Percentiles rank a stretch among this genome's conserved stretches.
Evolutionary conservation across 306 rosid species (phyloP).

Genomic region (Biancaea sappan): DNA sequence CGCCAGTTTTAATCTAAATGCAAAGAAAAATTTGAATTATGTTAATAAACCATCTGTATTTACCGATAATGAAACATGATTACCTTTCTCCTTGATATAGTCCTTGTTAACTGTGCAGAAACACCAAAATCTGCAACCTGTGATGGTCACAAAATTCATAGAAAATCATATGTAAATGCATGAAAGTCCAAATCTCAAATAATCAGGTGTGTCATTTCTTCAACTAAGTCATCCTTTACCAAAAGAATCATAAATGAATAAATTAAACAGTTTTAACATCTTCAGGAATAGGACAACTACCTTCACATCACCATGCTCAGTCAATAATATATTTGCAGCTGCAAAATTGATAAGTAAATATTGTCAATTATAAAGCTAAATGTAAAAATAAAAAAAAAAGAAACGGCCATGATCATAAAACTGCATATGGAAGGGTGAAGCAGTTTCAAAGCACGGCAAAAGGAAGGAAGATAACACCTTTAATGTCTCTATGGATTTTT

Average conservation of each 20-base stretch:
- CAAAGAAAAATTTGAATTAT: neutral
- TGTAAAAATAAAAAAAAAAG: constrained; percentile 13
- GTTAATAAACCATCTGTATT: constrained; percentile 26
- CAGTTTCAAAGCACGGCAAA: constrained; percentile 24
- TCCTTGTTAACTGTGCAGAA: constrained; percentile 97
- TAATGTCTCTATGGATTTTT: constrained; percentile 95
- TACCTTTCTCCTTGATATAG: constrained; percentile 99
- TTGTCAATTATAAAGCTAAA: constrained; percentile 37
- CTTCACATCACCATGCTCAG: constrained; percentile 97
- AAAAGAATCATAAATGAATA: constrained; percentile 15
- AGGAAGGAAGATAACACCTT: constrained; percentile 60
- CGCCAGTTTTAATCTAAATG: constrained; percentile 7
- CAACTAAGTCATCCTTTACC: constrained; percentile 21
- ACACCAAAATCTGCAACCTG: constrained; percentile 99
- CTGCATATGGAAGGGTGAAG: constrained; percentile 14
- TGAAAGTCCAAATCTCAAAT: constrained; percentile 34
- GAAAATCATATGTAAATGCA: constrained; percentile 35
- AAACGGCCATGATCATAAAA: constrained; percentile 26
- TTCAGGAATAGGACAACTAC: constrained; percentile 46
- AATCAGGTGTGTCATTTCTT: constrained; percentile 26
- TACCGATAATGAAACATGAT: constrained; percentile 26
- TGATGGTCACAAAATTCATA: constrained; percentile 41
- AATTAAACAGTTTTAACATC: constrained; percentile 16
- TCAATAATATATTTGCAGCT: constrained; percentile 96
- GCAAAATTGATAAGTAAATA: constrained; percentile 51